Evolutionary conservation across 306 rosid genomes (phyloP).

Genomic region (Benincasa hispida): DNA sequence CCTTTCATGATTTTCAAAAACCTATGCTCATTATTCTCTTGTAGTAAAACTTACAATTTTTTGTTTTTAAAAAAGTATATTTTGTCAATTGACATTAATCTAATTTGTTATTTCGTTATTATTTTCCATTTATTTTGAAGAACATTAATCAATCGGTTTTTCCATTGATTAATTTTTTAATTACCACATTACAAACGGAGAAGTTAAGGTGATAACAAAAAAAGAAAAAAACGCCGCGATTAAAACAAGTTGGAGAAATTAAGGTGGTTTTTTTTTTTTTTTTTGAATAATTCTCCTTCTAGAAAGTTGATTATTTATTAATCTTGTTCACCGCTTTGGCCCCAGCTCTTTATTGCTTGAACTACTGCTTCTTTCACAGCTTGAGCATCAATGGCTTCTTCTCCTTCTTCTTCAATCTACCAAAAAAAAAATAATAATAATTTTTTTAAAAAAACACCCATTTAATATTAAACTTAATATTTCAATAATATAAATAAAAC

Average conservation of each 20-base stretch:
- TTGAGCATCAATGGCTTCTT: conserved; percentile 29
- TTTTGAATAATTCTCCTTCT: neutral
- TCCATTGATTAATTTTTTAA: conserved; percentile 1
- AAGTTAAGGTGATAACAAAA: neutral
- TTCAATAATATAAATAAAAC: neutral
- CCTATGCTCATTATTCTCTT: neutral
- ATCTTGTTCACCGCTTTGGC: conserved; percentile 21
- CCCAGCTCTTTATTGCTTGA: conserved; percentile 42
- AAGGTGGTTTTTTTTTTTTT: neutral
- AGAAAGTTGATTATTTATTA: neutral
- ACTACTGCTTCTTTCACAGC: conserved; percentile 35
- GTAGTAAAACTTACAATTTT: neutral
- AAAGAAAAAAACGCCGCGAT: neutral
- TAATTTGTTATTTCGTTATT: neutral
- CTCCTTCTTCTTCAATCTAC: conserved; percentile 36
- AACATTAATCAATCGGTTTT: neutral
- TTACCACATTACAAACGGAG: neutral
- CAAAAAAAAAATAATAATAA: neutral
- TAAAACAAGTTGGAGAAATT: neutral
- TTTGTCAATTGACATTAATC: neutral
- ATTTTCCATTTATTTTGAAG: neutral
- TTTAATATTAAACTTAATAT: neutral
- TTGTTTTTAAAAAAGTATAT: neutral
- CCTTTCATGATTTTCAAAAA: neutral
- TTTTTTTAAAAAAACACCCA: neutral